These are phyloP conservation scores for Naganishia onofrii DNA, from an alignment of 768 basidiomycete genomes.

Conservation along the genomic window DNA sequence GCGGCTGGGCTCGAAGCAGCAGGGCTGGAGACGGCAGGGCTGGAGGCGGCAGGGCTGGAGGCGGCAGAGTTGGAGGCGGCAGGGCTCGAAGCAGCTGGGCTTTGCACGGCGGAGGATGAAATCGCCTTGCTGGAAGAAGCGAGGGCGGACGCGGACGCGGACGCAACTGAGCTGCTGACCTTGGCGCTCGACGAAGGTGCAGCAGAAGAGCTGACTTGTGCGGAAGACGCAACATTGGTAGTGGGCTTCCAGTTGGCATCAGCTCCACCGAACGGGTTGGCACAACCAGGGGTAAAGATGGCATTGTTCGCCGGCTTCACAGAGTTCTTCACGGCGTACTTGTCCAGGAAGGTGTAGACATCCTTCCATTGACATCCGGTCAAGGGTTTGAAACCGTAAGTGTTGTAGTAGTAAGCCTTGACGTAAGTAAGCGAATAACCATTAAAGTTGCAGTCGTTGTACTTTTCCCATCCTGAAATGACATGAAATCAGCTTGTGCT, in stretches of 20 bases:
- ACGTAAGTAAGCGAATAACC: conserved; percentile 19
- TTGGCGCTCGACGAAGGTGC: background rate
- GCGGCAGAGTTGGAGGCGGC: no score
- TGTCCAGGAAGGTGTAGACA: conserved; percentile 7
- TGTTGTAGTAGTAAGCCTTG: conserved; percentile 20
- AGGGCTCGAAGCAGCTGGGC: background rate
- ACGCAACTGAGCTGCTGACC: conserved; percentile 3
- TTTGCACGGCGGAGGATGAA: background rate
- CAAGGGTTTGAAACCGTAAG: conserved; percentile 22
- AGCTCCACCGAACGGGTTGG: conserved; percentile 17
- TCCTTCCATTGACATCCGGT: conserved; percentile 14
- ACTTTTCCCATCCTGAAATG: conserved; percentile 16
- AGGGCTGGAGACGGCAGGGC: background rate
- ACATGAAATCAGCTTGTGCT: background rate
- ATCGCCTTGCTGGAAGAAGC: background rate
- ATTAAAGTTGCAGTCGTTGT: conserved; percentile 24
- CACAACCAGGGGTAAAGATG: conserved; percentile 9
- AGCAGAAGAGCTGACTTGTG: background rate
- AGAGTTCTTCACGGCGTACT: conserved; percentile 22
- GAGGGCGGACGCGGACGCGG: background rate
- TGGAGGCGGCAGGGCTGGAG: no score
- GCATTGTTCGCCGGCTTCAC: background rate
- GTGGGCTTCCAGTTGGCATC: conserved; percentile 8
- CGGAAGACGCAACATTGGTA: background rate
- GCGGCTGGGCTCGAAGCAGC: background rate